Evolutionary conservation across 2,329 filamentous ascomycete species (phyloP).

Genomic region (Colletotrichum sp.): DNA sequence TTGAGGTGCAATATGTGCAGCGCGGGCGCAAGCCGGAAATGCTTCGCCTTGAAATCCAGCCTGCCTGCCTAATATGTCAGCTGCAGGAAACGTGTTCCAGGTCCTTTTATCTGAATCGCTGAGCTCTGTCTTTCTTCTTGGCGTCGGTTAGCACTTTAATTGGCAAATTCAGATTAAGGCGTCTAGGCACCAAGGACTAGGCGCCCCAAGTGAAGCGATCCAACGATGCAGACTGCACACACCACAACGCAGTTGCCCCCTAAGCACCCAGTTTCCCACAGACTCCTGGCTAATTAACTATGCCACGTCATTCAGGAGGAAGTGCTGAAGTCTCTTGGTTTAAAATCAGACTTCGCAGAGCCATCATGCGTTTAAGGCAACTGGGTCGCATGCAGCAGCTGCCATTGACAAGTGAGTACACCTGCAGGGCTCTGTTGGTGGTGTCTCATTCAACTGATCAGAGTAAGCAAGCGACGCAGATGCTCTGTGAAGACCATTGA

Average conservation of each 20-base stretch:
- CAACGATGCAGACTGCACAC: not conserved
- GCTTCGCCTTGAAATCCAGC: not conserved
- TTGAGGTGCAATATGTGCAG: not conserved
- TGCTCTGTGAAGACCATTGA: too few species aligned
- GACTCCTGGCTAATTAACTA: not conserved
- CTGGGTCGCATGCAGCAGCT: not conserved
- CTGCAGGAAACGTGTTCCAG: not conserved
- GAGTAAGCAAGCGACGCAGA: too few species aligned
- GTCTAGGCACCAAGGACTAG: not conserved
- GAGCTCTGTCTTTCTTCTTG: not conserved
- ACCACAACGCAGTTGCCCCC: not conserved
- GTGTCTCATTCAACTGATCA: too few species aligned
- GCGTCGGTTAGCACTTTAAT: fast-evolving
- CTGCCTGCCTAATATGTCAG: not conserved
- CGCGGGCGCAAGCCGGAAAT: not conserved
- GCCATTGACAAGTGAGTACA: not conserved
- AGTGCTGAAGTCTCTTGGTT: not conserved
- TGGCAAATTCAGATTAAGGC: not conserved
- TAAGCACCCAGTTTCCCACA: not conserved
- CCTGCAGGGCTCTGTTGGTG: not conserved
- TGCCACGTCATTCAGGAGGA: not conserved
- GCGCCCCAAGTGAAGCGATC: not conserved
- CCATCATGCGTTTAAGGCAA: not conserved
- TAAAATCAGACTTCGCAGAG: not conserved
- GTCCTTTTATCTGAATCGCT: not conserved